Evolutionary conservation across 176 grass and related monocot genomes (phyloP).

Genomic region (Hordeum vulgare): MorexV3_pseudomolecules_assembly NC_058522.1:468390081-468390580

Average conservation of each 20-base stretch:
- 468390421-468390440: neutral
- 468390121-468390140: neutral
- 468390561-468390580: neutral
- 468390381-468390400: neutral
- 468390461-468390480: neutral
- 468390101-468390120: neutral
- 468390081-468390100: neutral
- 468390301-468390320: neutral
- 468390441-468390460: neutral
- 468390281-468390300: neutral
- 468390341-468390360: neutral
- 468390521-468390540: no score
- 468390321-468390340: neutral
- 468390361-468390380: conserved; percentile 18
- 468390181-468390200: neutral
- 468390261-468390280: conserved; percentile 28
- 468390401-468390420: neutral
- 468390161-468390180: neutral
- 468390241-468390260: neutral
- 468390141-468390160: conserved; percentile 54
- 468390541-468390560: neutral
- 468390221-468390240: neutral
- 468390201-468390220: conserved; percentile 37
- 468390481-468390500: neutral
- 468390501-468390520: neutral